Evolutionary conservation across 73 alveolate genomes (phyloP), one percentile per base, ranked within the genome.

Genomic region (Breviolum minutum): DNA sequence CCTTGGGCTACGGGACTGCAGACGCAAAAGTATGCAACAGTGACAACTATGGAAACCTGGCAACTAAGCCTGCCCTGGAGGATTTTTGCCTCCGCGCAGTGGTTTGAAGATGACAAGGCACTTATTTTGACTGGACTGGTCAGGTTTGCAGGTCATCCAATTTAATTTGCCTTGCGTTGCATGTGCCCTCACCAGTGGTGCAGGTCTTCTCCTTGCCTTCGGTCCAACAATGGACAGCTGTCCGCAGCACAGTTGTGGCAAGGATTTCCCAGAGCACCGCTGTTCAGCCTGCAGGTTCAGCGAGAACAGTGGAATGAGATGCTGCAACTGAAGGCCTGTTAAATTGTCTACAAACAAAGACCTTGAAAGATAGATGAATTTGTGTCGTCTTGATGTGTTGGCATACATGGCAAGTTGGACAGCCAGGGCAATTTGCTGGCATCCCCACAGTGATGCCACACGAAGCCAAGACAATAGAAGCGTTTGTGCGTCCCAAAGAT

Each of bases 391-490:
- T 27, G 63, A 30, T 7, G 6, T 71, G 81, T 20, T 71, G 32
- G 8, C 63, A 76, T 76, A 48, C 69, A 8, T 13, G 66, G 89
- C 7, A 19, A 16, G 61, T 40, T 7, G 30, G 69, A 8, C 32
- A 76, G 64, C 19, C 89, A 80, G 89, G 89, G 89, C 66, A 80
- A 80, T 68, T 19, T 80, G 89, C 29, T 80, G 69, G 89, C 89
- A 10, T 80, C 89, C 29, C 89, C 89, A 13, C 11, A 30, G 10
- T 32, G 89, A 80, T 27, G 60, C 10, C 19, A 19, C 89, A 9
- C 69, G 12, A 40, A 80, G 69, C 27, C 30, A 29, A 63, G 32
- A 12, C 61, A 76, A 63, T 63, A 11, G 87, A 40, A 40, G 54
- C 54, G 0, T 3, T 40, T 40, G 54, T 40, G 54, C 54, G 54